Conservation (phyloP, 2,329 filamentous ascomycete species). For the Seiridium unicorne region DNA sequence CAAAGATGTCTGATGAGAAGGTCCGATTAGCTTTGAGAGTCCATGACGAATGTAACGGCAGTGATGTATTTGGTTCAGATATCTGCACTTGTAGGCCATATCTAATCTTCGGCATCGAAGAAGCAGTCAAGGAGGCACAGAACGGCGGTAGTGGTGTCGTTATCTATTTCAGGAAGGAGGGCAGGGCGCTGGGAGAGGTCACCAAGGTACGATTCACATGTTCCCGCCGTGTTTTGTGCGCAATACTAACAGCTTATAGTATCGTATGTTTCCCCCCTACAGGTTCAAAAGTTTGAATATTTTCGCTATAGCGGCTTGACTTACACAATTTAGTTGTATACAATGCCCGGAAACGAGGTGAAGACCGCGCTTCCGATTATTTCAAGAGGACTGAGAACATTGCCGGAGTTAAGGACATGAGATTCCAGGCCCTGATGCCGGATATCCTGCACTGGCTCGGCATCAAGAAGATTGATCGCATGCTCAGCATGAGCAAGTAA, state of each 20-base stretch:
- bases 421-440: constrained; percentile 97
- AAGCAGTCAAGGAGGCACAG: constrained; percentile 96
- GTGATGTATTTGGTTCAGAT: constrained; percentile 95
- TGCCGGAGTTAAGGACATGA: constrained; percentile 94
- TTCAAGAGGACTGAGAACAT: constrained; percentile 98
- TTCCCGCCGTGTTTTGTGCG: constrained; percentile 28
- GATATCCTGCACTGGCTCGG: constrained; percentile 97
- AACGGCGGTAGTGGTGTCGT: constrained; percentile 91
- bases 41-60: constrained; percentile 85
- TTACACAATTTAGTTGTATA: constrained; percentile 52
- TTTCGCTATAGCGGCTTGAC: background rate
- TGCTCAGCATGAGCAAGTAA: constrained; percentile 97
- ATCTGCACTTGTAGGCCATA: constrained; percentile 97
- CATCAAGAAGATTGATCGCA: constrained; percentile 96
- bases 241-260: constrained; percentile 37
- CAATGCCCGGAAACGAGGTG: constrained; percentile 78
- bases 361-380: constrained; percentile 83
- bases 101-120: constrained; percentile 93
- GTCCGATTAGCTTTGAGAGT: constrained; percentile 80
- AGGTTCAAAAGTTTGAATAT: background rate
- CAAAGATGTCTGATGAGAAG: constrained; percentile 87
- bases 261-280: constrained; percentile 35
- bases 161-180: constrained; percentile 98
- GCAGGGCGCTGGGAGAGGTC: constrained; percentile 89
- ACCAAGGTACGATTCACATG: constrained; percentile 65